Base-by-base conservation (phyloP, 2,329 filamentous ascomycete genomes). In the Pseudocercospora crystallina region DNA sequence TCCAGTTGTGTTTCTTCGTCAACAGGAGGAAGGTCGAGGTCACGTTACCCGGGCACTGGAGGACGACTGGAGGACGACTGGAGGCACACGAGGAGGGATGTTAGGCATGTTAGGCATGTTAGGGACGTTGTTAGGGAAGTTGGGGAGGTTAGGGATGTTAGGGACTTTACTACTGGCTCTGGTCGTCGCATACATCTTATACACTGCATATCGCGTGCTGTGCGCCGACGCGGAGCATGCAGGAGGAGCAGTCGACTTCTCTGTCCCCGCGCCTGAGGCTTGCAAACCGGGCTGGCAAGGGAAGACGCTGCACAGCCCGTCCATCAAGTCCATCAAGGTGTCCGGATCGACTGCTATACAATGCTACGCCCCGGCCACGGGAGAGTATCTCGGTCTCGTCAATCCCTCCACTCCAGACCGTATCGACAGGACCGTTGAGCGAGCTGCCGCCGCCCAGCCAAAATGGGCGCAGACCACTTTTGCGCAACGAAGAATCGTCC, bases 291-390 rank as follows among this genome's bases (percentile, higher is more conserved):
- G 69, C 5, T 81, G 78, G 67, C 76, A 80, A 49, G 75, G 78
- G 42, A 76, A 78, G 58, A 74, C 81, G 31, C 75, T 90, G 32
- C 76, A 84, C 11, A 67, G 78, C 32, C 78, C 85, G 1, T 76
- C 76, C 13, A 26, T 90, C 66, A 87, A 85, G n/a, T n/a, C n/a
- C n/a, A 76, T 90, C 66, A 87, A 85, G 72, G 77, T 81, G n/a
- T 68, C 81, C 1, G 84, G 83, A 12, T 83, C 83, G 34, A 79
- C 80, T 1, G 80, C 84, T 7, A 85, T 95, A 53, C 87, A 89
- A 72, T 95, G 89, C 73, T 94, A 94, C 69, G 87, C 87, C 37
- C 94, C 94, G 1, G 92, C 92, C 1, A 96, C 90, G 17, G 94
- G 94, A 56, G 81, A 87, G 64, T 81, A 89, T 53, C 83, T 99